Evolutionary conservation across 345 rosid genomes (phyloP).

Genomic region (Brassica napus): Da-Ae NC_063437.1:14281501-14282000

Average conservation of each 20-base stretch:
- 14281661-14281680: not conserved
- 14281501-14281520: not conserved
- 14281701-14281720: not conserved
- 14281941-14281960: no score
- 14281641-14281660: not conserved
- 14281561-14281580: not conserved
- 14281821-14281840: no score
- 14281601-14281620: not conserved
- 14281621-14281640: not conserved
- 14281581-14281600: not conserved
- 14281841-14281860: no score
- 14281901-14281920: no score
- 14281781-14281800: not conserved
- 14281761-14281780: not conserved
- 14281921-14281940: no score
- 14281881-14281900: no score
- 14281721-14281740: not conserved
- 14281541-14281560: not conserved
- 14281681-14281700: no score
- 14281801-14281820: not conserved
- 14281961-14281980: not conserved
- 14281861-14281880: no score
- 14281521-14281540: not conserved
- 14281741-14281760: not conserved
- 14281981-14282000: not conserved